phyloP scores from a whole-genome alignment of 2,329 filamentous ascomycete species.

The Corynespora cassiicola region DNA sequence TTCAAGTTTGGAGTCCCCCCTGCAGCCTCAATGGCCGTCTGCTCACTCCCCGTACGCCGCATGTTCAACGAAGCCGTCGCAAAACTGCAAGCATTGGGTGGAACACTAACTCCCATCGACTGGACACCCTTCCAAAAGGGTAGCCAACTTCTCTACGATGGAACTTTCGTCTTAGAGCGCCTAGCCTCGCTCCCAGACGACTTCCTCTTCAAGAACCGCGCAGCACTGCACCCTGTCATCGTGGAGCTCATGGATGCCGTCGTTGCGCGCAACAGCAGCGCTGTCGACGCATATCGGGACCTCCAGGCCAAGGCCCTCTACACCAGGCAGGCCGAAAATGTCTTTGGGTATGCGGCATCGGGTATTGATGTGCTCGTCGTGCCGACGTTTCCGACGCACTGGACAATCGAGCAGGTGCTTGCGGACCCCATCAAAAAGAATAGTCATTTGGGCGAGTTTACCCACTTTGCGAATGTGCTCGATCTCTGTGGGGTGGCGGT shows the following conservation, averaged over 20 bases:
- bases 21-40: conserved; percentile 50
- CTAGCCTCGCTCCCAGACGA: conserved; percentile 48
- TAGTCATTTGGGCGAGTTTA: conserved; percentile 56
- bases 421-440: conserved; percentile 62
- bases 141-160: conserved; percentile 62
- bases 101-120: conserved; percentile 36
- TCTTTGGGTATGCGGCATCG: conserved; percentile 30
- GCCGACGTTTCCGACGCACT: conserved; percentile 58
- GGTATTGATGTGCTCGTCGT: conserved; percentile 53
- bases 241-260: conserved; percentile 47
- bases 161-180: conserved; percentile 64
- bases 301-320: conserved; percentile 39
- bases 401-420: conserved; percentile 60
- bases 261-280: conserved; percentile 31
- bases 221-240: conserved; percentile 59
- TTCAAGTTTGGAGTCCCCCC: conserved; percentile 61
- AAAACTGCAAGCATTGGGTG: conserved; percentile 34
- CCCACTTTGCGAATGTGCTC: conserved; percentile 67
- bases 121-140: conserved; percentile 57
- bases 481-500: conserved; percentile 56
- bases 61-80: conserved; percentile 39
- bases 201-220: conserved; percentile 36
- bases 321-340: conserved; percentile 36
- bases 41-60: conserved; percentile 47
- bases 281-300: conserved; percentile 40